phyloP scores from a whole-genome alignment of 192 early-diverging fungal genomes.

The Coemansia sp. region DNA sequence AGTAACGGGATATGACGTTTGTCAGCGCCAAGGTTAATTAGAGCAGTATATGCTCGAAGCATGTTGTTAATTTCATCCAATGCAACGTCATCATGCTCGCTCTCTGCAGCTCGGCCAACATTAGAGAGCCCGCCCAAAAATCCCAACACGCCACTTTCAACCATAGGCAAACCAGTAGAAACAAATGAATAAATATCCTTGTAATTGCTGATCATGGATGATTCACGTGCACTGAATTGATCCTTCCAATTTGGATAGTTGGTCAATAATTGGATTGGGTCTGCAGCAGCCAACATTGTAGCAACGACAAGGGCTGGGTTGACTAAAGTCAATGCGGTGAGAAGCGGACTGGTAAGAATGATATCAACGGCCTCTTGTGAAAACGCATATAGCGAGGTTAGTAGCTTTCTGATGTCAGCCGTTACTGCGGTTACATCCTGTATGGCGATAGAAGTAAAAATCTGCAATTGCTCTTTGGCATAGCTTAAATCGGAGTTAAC shows the following conservation, averaged over 20 bases:
- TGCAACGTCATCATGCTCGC: neutral
- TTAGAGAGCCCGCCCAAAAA: conserved; percentile 21
- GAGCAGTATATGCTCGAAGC: neutral
- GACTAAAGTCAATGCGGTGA: conserved; percentile 22
- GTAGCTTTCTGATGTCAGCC: conserved; percentile 13
- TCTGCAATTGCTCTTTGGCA: conserved; percentile 9
- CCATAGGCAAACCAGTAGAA: conserved; percentile 33
- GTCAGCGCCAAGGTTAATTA: neutral
- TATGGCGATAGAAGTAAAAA: conserved; percentile 18
- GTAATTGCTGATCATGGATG: conserved; percentile 17
- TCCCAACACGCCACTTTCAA: conserved; percentile 28
- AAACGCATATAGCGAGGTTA: conserved; percentile 35
- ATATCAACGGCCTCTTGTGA: conserved; percentile 29
- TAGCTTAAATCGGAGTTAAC: conserved; percentile 23
- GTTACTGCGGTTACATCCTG: conserved; percentile 18
- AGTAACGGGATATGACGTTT: neutral
- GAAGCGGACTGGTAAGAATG: conserved; percentile 32
- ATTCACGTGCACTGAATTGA: conserved; percentile 25
- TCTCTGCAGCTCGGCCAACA: conserved; percentile 2
- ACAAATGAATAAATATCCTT: conserved; percentile 31
- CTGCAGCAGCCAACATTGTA: conserved; percentile 13
- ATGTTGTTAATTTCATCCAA: neutral
- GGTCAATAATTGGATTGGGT: conserved; percentile 31
- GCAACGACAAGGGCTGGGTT: conserved; percentile 24
- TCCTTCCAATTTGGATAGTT: conserved; percentile 38